Evolutionary conservation across 2,329 filamentous ascomycete species (phyloP).

Genomic region (Hawksworthiomyces lignivorus): DNA sequence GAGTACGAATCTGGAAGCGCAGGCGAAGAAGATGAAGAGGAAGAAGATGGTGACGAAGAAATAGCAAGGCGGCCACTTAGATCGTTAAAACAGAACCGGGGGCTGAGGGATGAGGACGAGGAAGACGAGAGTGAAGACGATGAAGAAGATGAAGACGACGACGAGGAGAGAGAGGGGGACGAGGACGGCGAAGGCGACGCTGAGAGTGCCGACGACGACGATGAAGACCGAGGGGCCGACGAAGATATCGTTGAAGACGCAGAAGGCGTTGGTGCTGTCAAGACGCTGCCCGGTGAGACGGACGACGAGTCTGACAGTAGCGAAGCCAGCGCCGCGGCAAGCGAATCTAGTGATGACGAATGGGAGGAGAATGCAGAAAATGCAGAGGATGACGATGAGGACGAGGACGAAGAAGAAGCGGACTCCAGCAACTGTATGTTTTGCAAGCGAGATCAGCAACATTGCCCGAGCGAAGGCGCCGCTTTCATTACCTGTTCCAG

Average conservation of each 20-base stretch:
- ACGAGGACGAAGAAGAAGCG: constrained; percentile 37
- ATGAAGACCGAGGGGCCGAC: constrained; percentile 18
- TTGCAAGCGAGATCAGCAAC: constrained; percentile 74
- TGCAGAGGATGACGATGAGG: constrained; percentile 34
- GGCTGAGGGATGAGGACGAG: constrained; percentile 23
- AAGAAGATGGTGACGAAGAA: constrained; percentile 24
- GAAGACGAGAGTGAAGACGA: constrained; percentile 21
- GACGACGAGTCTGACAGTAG: constrained; percentile 36
- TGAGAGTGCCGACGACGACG: constrained; percentile 18
- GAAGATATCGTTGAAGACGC: constrained; percentile 38
- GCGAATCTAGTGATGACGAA: constrained; percentile 41
- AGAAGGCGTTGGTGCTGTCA: constrained; percentile 50
- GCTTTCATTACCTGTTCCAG: constrained; percentile 66
- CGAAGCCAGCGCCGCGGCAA: constrained; percentile 33
- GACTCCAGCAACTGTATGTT: constrained; percentile 52
- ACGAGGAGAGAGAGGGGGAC: constrained; percentile 18
- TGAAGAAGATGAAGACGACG: constrained; percentile 22
- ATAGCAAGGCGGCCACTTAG: constrained; percentile 4
- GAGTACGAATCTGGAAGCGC: constrained; percentile 21
- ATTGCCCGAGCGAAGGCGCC: constrained; percentile 79
- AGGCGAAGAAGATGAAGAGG: constrained; percentile 22
- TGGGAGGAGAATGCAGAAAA: constrained; percentile 52
- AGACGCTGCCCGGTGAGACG: constrained; percentile 45
- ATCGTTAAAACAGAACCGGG: constrained; percentile 13
- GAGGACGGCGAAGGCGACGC: constrained; percentile 26